Percentiles rank a stretch among this genome's conserved stretches.
These are phyloP conservation scores for Cornus florida DNA, from an alignment of 148 eudicot species.

Conservation along the genomic window DNA sequence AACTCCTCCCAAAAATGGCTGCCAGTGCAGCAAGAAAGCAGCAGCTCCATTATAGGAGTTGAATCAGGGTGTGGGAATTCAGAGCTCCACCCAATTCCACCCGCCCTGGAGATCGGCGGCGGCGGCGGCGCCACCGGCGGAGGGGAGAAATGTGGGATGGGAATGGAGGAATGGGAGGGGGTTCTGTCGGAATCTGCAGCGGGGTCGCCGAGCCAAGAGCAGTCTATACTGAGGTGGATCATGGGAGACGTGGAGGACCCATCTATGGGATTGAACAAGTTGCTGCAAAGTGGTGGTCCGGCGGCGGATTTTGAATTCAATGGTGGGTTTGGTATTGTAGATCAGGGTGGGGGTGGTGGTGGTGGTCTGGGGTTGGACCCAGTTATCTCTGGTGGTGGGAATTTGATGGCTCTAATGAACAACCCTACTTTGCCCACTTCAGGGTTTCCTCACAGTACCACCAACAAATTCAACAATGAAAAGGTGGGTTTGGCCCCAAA, in stretches of 20 bases:
- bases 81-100: slow-evolving; percentile 20
- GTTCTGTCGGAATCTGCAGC: slow-evolving; percentile 48
- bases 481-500: slow-evolving; percentile 20
- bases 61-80: slow-evolving; percentile 17
- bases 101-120: slow-evolving; percentile 25
- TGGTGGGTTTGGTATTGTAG: slow-evolving; percentile 59
- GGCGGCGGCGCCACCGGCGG: background rate
- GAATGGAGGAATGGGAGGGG: slow-evolving; percentile 81
- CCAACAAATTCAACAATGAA: slow-evolving; percentile 14
- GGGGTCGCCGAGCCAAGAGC: slow-evolving; percentile 53
- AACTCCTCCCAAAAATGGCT: slow-evolving; percentile 47
- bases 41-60: slow-evolving; percentile 29
- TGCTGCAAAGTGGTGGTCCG: slow-evolving; percentile 44
- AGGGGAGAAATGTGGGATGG: slow-evolving; percentile 45
- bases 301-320: slow-evolving; percentile 37
- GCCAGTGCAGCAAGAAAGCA: slow-evolving; percentile 8
- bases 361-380: slow-evolving; percentile 36
- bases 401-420: slow-evolving; percentile 18
- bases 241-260: slow-evolving; percentile 79
- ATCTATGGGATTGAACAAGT: slow-evolving; percentile 54
- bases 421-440: slow-evolving; percentile 13
- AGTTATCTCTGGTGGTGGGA: slow-evolving; percentile 25
- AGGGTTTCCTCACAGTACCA: background rate
- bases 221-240: slow-evolving; percentile 60
- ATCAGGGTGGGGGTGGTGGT: slow-evolving; percentile 44